Evolutionary conservation across 148 eudicot genomes (phyloP), one percentile per base, ranked within the genome.

Genomic region (Amaranthus hypochondriacus): DNA sequence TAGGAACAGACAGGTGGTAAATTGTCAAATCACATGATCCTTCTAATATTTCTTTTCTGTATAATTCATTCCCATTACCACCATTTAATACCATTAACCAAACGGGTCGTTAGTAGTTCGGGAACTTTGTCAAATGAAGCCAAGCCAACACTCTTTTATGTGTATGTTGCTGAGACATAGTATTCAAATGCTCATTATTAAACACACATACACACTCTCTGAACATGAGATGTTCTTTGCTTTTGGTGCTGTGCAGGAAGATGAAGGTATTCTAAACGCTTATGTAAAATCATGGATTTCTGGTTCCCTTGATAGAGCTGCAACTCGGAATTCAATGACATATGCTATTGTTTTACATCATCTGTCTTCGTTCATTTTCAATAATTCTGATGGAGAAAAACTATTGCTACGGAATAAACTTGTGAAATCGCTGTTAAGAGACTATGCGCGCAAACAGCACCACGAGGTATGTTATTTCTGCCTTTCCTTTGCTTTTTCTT

Each of bases 261-360:
- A 95, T 68, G 91, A 84, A 69, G 79, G 68, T 62, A 83, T 95
- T 70, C 76, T 92, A 79, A 93, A 92, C 83, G 96, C 97, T 9
- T 90, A 87, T 82, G 89, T 75, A 43, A 92, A 92, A 75, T 88
- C 97, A 66, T 95, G 99, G 99, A 86, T 83, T 60, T 86, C 90
- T 71, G 99, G 97, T 62, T 84, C 93, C 54, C 93, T 95, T 51
- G 97, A 92, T 76, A 85, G 78, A 85, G 89, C 97, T 69, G 89
- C 79, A 64, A 73, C 75, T 58, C 87, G 97, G 50, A 50, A 75
- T 49, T 89, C 94, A 12, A 62, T 82, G 64, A 76, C 97, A 56
- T 92, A 79, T 81, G 55, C 82, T 5, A 78, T 95, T 77, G 97
- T 69, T 73, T 67, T 90, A 80, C 97, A 95, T 78, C 96, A 90